phyloP scores from a whole-genome alignment of 805 yeast genomes.

The Candida ponderosae region DNA sequence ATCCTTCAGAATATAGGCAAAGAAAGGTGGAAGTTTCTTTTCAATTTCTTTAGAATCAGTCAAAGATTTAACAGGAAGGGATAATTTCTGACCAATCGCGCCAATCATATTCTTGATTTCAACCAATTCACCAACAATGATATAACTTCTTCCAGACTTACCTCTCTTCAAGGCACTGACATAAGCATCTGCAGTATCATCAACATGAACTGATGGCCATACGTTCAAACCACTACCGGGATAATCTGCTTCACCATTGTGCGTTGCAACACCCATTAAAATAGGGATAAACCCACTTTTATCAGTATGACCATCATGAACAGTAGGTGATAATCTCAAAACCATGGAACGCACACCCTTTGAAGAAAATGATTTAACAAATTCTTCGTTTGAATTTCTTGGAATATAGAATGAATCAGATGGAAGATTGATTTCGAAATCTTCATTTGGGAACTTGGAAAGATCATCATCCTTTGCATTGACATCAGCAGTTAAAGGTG shows the following conservation, averaged over 20 bases:
- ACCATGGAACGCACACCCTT: slow-evolving; percentile 20
- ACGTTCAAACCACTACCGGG: slow-evolving; percentile 25
- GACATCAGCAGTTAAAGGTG: slow-evolving; percentile 4
- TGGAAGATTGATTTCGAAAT: no score
- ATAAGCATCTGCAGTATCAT: slow-evolving; percentile 27
- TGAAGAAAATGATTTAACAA: slow-evolving; percentile 10
- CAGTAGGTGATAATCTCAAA: slow-evolving; percentile 24
- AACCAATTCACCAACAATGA: slow-evolving; percentile 17
- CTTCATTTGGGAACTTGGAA: not conserved
- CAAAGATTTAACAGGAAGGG: slow-evolving; percentile 10
- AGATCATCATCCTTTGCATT: slow-evolving; percentile 7
- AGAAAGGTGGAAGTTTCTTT: not conserved
- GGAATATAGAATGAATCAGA: not conserved
- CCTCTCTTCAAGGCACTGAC: slow-evolving; percentile 20
- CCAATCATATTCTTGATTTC: slow-evolving; percentile 20
- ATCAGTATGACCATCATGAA: slow-evolving; percentile 16
- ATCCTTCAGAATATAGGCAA: no score
- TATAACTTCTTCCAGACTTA: slow-evolving; percentile 16
- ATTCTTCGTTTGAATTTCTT: slow-evolving; percentile 11
- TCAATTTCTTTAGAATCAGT: no score
- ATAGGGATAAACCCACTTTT: slow-evolving; percentile 20
- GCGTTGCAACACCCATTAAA: slow-evolving; percentile 20
- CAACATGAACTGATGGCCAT: slow-evolving; percentile 25
- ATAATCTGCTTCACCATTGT: slow-evolving; percentile 23
- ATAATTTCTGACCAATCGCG: slow-evolving; percentile 15